Conservation (phyloP, 2,329 filamentous ascomycete genomes). For the Leptographium radiaticola region DNA sequence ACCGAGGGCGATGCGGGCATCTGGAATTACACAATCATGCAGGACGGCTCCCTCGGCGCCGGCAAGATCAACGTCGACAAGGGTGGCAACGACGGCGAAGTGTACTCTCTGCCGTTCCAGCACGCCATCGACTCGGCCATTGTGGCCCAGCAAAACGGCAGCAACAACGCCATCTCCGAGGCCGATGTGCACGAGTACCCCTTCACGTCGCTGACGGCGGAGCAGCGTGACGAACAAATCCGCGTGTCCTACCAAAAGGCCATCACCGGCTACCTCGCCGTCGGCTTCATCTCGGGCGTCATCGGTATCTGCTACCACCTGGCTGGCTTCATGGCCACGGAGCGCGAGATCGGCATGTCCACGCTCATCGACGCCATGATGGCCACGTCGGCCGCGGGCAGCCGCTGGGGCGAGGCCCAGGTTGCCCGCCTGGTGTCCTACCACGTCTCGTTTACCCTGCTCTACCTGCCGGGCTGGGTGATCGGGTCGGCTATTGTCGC, state of each 20-base stretch:
- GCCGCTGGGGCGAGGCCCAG: constrained; percentile 59
- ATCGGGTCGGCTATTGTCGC: constrained; percentile 55
- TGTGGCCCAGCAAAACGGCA: constrained; percentile 23
- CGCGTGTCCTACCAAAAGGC: constrained; percentile 57
- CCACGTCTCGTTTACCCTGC: constrained; percentile 64
- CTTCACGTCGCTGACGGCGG: constrained; percentile 58
- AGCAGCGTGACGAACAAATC: constrained; percentile 54
- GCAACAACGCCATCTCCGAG: constrained; percentile 20
- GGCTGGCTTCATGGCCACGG: constrained; percentile 71
- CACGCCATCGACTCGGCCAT: constrained; percentile 67
- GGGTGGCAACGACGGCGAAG: constrained; percentile 59
- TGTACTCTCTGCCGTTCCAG: constrained; percentile 67
- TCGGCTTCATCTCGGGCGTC: constrained; percentile 67
- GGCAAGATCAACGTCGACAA: constrained; percentile 48
- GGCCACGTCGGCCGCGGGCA: constrained; percentile 41
- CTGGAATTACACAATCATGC: constrained; percentile 81
- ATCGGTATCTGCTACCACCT: constrained; percentile 79
- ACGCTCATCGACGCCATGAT: constrained; percentile 88
- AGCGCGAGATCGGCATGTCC: constrained; percentile 78
- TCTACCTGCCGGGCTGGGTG: constrained; percentile 77
- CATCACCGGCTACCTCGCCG: constrained; percentile 63
- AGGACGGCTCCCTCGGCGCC: constrained; percentile 58
- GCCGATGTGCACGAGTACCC: constrained; percentile 47
- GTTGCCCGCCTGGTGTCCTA: constrained; percentile 65
- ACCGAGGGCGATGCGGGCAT: constrained; percentile 48